Evolutionary conservation across 768 basidiomycete species (phyloP).

Genomic region (Hericium coralloides): DNA sequence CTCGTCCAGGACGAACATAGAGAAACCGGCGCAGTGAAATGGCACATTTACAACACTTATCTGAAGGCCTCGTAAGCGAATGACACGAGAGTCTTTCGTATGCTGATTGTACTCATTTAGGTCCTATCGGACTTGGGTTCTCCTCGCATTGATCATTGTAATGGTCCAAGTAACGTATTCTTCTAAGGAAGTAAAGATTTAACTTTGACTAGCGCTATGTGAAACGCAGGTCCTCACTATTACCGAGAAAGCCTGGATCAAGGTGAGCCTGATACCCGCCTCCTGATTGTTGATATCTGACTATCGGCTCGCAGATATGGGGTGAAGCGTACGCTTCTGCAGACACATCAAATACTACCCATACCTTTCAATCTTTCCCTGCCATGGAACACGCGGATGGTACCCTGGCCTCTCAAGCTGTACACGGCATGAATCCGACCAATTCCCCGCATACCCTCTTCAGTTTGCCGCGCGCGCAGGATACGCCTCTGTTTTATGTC

Average conservation of each 20-base stretch:
- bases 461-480: conserved; percentile 35
- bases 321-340: conserved; percentile 47
- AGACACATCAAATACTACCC: neutral
- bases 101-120: neutral
- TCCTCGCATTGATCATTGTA: conserved; percentile 41
- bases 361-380: conserved; percentile 14
- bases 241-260: conserved; percentile 68
- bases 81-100: neutral
- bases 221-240: conserved; percentile 39
- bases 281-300: neutral
- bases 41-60: conserved; percentile 56
- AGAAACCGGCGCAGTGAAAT: conserved; percentile 76
- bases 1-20: conserved; percentile 77
- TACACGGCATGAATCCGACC: conserved; percentile 8
- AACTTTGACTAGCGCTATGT: neutral
- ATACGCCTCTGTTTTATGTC: conserved; percentile 66
- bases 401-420: conserved; percentile 12
- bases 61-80: conserved; percentile 58
- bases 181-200: neutral
- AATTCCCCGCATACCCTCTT: neutral
- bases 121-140: conserved; percentile 57
- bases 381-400: conserved; percentile 19
- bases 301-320: conserved; percentile 30
- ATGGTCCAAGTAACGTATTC: conserved; percentile 23
- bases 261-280: conserved; percentile 26